These are phyloP conservation scores for Allantophomopsis lycopodina DNA, from an alignment of 2,329 filamentous ascomycete species.

Conservation along the genomic window DNA sequence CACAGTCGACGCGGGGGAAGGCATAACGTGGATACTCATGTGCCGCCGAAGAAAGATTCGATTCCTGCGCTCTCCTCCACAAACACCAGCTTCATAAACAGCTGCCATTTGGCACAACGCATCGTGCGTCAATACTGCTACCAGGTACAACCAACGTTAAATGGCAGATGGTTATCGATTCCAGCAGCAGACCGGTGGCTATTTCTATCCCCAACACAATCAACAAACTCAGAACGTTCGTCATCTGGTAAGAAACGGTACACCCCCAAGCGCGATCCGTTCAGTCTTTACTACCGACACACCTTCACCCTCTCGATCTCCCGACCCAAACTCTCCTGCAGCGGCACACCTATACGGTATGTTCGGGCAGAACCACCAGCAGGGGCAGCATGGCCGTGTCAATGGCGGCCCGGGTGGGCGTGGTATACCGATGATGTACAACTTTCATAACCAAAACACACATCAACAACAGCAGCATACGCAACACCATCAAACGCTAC, in stretches of 20 bases:
- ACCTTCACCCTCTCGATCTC: constrained; percentile 42
- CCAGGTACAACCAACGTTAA: constrained; percentile 24
- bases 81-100: too few relatives aligned
- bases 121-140: too few relatives aligned
- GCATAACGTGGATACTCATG: constrained; percentile 15
- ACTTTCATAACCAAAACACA: constrained; percentile 44
- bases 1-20: constrained; percentile 1
- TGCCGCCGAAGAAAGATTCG: constrained; percentile 19
- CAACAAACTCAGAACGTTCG: constrained; percentile 24
- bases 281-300: constrained; percentile 23
- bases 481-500: constrained; percentile 47
- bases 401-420: constrained; percentile 54
- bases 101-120: too few relatives aligned
- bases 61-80: constrained; percentile 6
- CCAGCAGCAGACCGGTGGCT: constrained; percentile 42
- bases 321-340: constrained; percentile 26
- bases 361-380: constrained; percentile 59
- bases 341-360: constrained; percentile 31
- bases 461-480: constrained; percentile 39
- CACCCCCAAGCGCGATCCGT: constrained; percentile 28
- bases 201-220: constrained; percentile 40
- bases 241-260: constrained; percentile 27
- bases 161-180: constrained; percentile 60
- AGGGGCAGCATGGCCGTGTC: constrained; percentile 62
- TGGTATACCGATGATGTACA: constrained; percentile 53